phyloP scores from a whole-genome alignment of 2,329 filamentous ascomycete species.

The Colletotrichum sp. region DNA sequence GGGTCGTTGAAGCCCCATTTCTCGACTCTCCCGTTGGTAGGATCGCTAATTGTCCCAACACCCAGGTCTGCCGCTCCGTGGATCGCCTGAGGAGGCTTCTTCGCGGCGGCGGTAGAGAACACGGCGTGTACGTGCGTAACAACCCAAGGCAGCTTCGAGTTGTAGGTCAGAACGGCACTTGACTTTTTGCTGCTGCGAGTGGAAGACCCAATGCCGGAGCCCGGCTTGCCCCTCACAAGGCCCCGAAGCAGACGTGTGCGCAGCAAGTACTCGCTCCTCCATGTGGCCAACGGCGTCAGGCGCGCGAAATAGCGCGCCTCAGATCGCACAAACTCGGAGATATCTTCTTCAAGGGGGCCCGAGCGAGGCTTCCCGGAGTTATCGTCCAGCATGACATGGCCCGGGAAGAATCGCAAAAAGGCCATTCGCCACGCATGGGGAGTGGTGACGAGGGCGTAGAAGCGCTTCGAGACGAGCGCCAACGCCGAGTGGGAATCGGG shows the following conservation, averaged over 20 bases:
- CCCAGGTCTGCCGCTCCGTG: conserved; percentile 84
- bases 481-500: conserved; percentile 83
- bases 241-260: conserved; percentile 84
- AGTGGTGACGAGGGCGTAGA: conserved; percentile 85
- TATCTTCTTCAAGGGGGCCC: conserved; percentile 48
- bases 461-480: conserved; percentile 84
- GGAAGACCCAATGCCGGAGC: conserved; percentile 60
- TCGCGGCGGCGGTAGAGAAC: conserved; percentile 64
- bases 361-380: conserved; percentile 37
- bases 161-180: conserved; percentile 82
- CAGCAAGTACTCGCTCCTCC: conserved; percentile 94
- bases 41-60: conserved; percentile 81
- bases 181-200: conserved; percentile 64
- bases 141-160: conserved; percentile 79
- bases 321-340: conserved; percentile 63
- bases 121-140: conserved; percentile 81
- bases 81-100: conserved; percentile 78
- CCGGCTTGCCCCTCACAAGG: conserved; percentile 80
- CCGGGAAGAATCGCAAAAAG: conserved; percentile 89
- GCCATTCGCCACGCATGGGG: conserved; percentile 94
- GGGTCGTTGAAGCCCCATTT: conserved; percentile 82
- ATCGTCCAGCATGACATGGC: conserved; percentile 62
- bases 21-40: conserved; percentile 75
- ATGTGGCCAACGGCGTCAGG: conserved; percentile 84
- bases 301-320: conserved; percentile 83